Percentiles rank a stretch among this genome's conserved stretches.
Evolutionary conservation across 306 rosid genomes (phyloP).

Genomic region (Datisca glomerata): DNA sequence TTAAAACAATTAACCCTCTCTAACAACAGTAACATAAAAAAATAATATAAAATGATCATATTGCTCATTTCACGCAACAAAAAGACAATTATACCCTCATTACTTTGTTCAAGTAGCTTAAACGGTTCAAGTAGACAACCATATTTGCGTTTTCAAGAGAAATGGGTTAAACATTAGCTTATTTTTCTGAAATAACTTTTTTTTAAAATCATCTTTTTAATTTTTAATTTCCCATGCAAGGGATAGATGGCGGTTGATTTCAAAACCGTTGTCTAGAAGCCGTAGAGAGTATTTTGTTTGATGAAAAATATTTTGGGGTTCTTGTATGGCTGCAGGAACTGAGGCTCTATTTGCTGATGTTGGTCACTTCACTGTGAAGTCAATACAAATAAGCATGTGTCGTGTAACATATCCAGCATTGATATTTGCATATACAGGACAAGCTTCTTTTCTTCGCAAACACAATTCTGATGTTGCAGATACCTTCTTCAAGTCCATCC

Average conservation of each 20-base stretch:
- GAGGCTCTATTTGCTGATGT: slow-evolving; percentile 89
- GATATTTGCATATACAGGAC: slow-evolving; percentile 50
- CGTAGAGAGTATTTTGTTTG: not conserved
- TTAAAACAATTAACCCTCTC: no score
- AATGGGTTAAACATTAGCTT: no score
- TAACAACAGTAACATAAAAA: no score
- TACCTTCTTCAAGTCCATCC: slow-evolving; percentile 57
- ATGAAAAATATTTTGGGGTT: not conserved
- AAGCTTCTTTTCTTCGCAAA: slow-evolving; percentile 72
- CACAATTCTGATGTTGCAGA: slow-evolving; percentile 24
- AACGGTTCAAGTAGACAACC: not conserved
- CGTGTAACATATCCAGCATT: slow-evolving; percentile 62
- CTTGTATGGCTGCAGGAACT: slow-evolving; percentile 30
- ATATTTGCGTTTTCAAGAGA: not conserved
- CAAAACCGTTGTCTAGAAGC: no score
- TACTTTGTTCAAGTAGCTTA: no score
- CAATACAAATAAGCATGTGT: slow-evolving; percentile 78
- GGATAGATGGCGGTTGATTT: no score
- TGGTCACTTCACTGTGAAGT: slow-evolving; percentile 67
- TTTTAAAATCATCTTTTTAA: no score
- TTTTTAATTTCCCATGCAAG: no score
- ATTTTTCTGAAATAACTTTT: no score
- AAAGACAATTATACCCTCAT: no score
- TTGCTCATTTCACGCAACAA: no score
- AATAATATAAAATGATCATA: no score